These are phyloP conservation scores for Ascochyta fabae DNA, from an alignment of 2,329 filamentous ascomycete genomes.

Conservation along the genomic window DNA sequence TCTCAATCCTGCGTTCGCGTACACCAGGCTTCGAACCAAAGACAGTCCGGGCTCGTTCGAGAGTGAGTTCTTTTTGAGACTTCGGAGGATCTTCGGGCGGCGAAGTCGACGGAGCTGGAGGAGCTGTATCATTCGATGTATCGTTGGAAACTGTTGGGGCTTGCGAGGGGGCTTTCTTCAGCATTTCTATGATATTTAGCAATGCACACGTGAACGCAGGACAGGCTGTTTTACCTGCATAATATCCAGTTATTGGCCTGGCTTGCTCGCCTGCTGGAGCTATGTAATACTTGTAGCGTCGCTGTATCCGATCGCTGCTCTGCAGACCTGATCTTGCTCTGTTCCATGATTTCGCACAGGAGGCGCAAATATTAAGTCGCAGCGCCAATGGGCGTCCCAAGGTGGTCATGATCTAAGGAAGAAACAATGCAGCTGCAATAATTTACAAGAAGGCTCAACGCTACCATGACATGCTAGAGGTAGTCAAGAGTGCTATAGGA, in stretches of 20 bases:
- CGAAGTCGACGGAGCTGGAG: constrained; percentile 30
- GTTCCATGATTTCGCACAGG: constrained; percentile 30
- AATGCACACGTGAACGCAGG: neutral
- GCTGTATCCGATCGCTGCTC: constrained; percentile 44
- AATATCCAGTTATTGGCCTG: constrained; percentile 47
- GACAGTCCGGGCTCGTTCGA: constrained; percentile 69
- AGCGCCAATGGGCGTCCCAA: constrained; percentile 23
- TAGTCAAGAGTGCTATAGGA: constrained; percentile 1
- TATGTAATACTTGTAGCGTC: constrained; percentile 45
- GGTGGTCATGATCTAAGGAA: neutral
- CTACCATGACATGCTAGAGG: constrained; percentile 11
- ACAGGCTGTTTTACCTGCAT: constrained; percentile 35
- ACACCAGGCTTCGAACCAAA: constrained; percentile 83
- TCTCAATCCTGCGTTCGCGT: constrained; percentile 70
- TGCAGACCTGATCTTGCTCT: constrained; percentile 36
- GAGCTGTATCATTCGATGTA: constrained; percentile 41
- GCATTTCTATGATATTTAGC: constrained; percentile 44
- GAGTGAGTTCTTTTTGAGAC: constrained; percentile 61
- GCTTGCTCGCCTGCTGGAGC: constrained; percentile 48
- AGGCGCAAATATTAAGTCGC: constrained; percentile 34
- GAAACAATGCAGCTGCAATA: neutral
- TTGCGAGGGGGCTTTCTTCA: constrained; percentile 38
- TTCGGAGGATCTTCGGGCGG: constrained; percentile 50
- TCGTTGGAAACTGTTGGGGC: constrained; percentile 39
- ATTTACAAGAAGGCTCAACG: neutral